Percentiles rank a stretch among this genome's conserved stretches.
Evolutionary conservation across 805 yeast genomes (phyloP).

Genomic region (Ogataea salicorniae): DNA sequence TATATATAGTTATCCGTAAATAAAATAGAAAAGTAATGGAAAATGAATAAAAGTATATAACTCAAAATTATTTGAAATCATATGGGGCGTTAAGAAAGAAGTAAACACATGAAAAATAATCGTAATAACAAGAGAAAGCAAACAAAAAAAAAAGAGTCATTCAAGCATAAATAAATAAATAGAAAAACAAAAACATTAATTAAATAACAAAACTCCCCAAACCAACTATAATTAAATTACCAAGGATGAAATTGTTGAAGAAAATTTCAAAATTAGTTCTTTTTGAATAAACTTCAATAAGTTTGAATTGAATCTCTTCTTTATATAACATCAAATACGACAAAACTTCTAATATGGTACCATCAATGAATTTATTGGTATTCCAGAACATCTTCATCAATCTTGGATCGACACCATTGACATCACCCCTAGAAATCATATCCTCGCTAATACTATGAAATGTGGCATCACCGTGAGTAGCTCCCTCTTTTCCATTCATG

Average conservation of each 20-base stretch:
- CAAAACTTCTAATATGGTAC: constrained; percentile 25
- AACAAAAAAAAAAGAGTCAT: not conserved
- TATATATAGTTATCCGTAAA: too few species aligned
- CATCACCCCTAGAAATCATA: too few species aligned
- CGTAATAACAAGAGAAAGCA: not conserved
- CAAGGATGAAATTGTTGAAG: constrained; percentile 35
- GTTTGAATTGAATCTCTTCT: constrained; percentile 26
- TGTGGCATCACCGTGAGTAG: too few species aligned
- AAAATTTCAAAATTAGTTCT: constrained; percentile 31
- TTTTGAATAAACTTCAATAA: constrained; percentile 27
- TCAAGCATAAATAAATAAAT: not conserved
- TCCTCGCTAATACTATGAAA: too few species aligned
- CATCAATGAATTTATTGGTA: constrained; percentile 29
- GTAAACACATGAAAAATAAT: not conserved
- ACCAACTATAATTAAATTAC: constrained; percentile 34
- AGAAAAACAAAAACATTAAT: not conserved
- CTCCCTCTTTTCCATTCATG: not conserved
- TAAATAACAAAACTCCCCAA: constrained; percentile 33
- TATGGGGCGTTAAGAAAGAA: not conserved
- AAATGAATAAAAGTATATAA: not conserved
- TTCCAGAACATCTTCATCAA: constrained; percentile 18
- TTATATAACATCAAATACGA: constrained; percentile 27
- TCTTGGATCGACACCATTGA: constrained; percentile 7
- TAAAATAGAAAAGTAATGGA: not conserved
- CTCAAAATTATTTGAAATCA: not conserved